These are phyloP conservation scores for Omphalotus olearius DNA, from an alignment of 1,284 basidiomycete genomes.

Conservation along the genomic window DNA sequence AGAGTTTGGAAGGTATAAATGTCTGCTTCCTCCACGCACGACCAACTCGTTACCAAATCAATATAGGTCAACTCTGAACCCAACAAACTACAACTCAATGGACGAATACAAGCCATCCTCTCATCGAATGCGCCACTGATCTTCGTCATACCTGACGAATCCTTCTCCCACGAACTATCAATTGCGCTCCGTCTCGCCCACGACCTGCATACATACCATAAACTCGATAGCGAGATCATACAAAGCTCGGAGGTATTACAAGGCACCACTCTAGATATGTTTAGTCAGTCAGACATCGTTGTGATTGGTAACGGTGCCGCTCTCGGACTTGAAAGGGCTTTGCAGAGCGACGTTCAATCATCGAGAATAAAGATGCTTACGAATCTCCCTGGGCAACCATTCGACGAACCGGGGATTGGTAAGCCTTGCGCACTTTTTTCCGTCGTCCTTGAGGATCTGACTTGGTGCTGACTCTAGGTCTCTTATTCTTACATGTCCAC, in stretches of 20 bases:
- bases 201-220: constrained; percentile 64
- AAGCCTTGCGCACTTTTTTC: background rate
- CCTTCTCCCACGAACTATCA: constrained; percentile 31
- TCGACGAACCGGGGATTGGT: constrained; percentile 29
- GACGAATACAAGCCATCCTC: constrained; percentile 63
- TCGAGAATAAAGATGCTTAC: background rate
- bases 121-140: constrained; percentile 45
- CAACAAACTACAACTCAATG: constrained; percentile 33
- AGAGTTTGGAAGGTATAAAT: constrained; percentile 20
- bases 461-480: constrained; percentile 32
- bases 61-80: constrained; percentile 1
- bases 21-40: background rate
- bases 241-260: constrained; percentile 36
- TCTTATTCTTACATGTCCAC: constrained; percentile 70
- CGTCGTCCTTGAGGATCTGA: background rate
- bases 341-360: background rate
- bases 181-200: constrained; percentile 65
- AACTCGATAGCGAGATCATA: constrained; percentile 62
- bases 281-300: constrained; percentile 52
- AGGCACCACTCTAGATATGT: constrained; percentile 13
- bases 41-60: background rate
- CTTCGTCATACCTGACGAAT: constrained; percentile 48
- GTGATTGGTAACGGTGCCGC: constrained; percentile 42
- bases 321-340: constrained; percentile 1
- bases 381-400: background rate